A percentile compares a stretch with the other conserved stretches of the same genome.
Conservation (phyloP, 208 protist genomes). For the Trypanosoma theileri region DNA sequence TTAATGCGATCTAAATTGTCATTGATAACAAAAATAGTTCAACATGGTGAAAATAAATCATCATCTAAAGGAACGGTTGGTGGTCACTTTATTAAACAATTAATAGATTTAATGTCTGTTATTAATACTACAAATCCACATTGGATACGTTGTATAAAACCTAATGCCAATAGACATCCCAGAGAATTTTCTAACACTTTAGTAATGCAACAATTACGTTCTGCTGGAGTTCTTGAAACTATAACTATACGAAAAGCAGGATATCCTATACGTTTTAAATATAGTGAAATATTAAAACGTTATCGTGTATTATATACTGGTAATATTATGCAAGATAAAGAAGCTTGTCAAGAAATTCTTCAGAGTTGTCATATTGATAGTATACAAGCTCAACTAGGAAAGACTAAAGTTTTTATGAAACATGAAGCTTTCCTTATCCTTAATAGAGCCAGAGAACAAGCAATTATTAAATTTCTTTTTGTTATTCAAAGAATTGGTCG, state of each 20-base stretch:
- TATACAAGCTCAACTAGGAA: constrained; percentile 33
- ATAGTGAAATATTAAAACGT: constrained; percentile 27
- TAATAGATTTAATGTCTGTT: constrained; percentile 34
- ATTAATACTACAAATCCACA: constrained; percentile 43
- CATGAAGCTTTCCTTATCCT: constrained; percentile 31
- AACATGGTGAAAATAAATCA: constrained; percentile 12
- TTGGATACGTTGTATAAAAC: constrained; percentile 56
- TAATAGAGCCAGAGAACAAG: constrained; percentile 29
- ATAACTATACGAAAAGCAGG: constrained; percentile 46
- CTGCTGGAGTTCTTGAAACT: constrained; percentile 51
- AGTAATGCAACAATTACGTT: constrained; percentile 45
- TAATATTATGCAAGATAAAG: constrained; percentile 4
- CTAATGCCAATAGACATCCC: constrained; percentile 33
- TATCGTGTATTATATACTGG: constrained; percentile 32
- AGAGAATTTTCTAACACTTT: constrained; percentile 21
- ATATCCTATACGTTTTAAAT: constrained; percentile 36
- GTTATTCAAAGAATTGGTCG: constrained; percentile 21
- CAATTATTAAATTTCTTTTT: constrained; percentile 1
- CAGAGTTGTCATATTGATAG: constrained; percentile 10
- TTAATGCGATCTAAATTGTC: constrained; percentile 8
- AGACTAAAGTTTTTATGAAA: constrained; percentile 46
- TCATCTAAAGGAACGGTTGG: constrained; percentile 30
- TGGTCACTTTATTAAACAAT: constrained; percentile 37
- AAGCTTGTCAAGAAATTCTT: constrained; percentile 18
- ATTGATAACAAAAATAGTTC: constrained; percentile 34